These are phyloP conservation scores for Blastobotrys parvus DNA, from an alignment of 805 yeast species.

Conservation along the genomic window DNA sequence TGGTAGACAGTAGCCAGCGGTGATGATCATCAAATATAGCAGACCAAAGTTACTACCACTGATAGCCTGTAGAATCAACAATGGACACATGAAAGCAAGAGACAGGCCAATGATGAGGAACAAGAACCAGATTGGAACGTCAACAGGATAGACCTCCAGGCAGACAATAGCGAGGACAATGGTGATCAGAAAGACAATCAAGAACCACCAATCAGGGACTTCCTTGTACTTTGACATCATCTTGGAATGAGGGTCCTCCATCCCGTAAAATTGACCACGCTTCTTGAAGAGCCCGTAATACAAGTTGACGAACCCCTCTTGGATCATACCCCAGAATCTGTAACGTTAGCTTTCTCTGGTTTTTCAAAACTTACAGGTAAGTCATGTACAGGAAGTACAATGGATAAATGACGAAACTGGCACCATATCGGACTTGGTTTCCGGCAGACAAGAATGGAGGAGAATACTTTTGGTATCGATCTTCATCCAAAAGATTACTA, in stretches of 20 bases:
- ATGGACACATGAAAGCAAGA: constrained; percentile 52
- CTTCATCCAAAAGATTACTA: constrained; percentile 30
- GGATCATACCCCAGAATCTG: constrained; percentile 12
- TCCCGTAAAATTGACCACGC: constrained; percentile 11
- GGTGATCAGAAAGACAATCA: constrained; percentile 38
- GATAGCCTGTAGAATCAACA: constrained; percentile 50
- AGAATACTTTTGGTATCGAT: constrained; percentile 48
- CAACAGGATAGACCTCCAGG: constrained; percentile 17
- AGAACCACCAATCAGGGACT: no score
- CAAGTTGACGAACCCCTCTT: constrained; percentile 9
- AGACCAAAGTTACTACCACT: constrained; percentile 51
- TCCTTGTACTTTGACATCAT: constrained; percentile 49
- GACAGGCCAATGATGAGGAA: constrained; percentile 49
- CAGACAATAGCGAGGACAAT: constrained; percentile 22
- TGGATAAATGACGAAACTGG: constrained; percentile 49
- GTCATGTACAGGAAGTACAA: constrained; percentile 39
- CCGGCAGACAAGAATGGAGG: constrained; percentile 62
- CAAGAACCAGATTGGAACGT: constrained; percentile 34
- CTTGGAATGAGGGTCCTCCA: constrained; percentile 16
- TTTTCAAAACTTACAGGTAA: no score
- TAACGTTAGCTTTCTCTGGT: no score
- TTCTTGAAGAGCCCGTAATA: constrained; percentile 9
- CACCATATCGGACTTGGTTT: constrained; percentile 37
- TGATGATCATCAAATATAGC: constrained; percentile 53
- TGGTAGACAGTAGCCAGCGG: constrained; percentile 58